These are phyloP conservation scores for Globisporangium acanthophoron DNA, from an alignment of 352 stramenopile genomes.

Conservation along the genomic window DNA sequence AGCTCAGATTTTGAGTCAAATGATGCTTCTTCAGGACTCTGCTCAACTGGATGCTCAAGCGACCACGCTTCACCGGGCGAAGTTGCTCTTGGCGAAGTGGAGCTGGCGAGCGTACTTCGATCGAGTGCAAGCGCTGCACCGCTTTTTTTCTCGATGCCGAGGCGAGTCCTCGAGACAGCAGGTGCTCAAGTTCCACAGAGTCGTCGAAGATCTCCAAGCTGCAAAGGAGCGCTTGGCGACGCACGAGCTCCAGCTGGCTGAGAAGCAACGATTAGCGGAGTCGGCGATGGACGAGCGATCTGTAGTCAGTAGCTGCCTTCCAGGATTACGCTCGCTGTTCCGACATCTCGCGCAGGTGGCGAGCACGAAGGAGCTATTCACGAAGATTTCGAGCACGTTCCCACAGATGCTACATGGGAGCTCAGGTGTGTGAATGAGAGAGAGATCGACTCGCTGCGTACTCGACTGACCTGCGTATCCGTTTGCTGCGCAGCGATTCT, in stretches of 20 bases:
- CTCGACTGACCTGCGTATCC: neutral
- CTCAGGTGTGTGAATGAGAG: conserved; percentile 14
- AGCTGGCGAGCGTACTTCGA: conserved; percentile 46
- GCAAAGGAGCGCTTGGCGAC: neutral
- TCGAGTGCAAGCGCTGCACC: conserved; percentile 23
- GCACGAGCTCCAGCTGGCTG: neutral
- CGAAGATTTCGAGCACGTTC: conserved; percentile 26
- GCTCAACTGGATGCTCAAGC: neutral
- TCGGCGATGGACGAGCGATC: neutral
- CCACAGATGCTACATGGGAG: conserved; percentile 36
- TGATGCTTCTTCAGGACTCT: neutral
- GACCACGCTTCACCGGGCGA: neutral
- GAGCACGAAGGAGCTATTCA: conserved; percentile 40
- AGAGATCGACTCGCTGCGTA: neutral
- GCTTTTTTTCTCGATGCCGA: conserved; percentile 29
- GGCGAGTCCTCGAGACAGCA: neutral
- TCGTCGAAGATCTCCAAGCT: conserved; percentile 3
- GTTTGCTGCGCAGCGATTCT: conserved; percentile 22
- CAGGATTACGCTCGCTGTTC: conserved; percentile 42
- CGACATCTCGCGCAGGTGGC: conserved; percentile 28
- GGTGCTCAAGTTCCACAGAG: neutral
- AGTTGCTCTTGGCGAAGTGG: conserved; percentile 29
- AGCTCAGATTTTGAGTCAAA: neutral
- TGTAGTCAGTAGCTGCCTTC: conserved; percentile 9
- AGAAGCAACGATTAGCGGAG: neutral